Evolutionary conservation across 495 filamentous ascomycete species (phyloP), one percentile per base, ranked within the genome.

Genomic region (Annulohypoxylon nitens): DNA sequence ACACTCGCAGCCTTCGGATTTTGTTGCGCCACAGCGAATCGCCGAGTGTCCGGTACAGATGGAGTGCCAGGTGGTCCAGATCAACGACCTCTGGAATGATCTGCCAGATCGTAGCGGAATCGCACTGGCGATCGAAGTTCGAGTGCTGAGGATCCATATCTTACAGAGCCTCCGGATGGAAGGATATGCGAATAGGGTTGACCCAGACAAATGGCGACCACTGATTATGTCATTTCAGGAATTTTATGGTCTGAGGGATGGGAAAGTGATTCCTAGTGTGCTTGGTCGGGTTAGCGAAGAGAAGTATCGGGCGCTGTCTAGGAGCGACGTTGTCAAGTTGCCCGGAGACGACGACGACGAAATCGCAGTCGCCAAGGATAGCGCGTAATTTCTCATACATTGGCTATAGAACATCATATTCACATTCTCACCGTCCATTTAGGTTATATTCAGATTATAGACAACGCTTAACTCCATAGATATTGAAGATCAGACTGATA

Each of bases 191-290:
- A 84, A 84, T 60, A 59, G 81, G n/a, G 72, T 84, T 61, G 81
- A 84, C 73, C 78, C 82, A 9, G 81, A 82, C 61, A 76, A 76
- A 39, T 82, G 81, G 81, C 77, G 76, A 53, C 82, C 82, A 16
- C 65, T 83, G 59, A 80, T 84, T 69, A 83, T 83, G 82, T 76
- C 71, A 26, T 84, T 84, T 63, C 81, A 81, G 64, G 75, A 83
- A 48, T 71, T 82, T 4, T 84, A 82, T 70, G 82, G 81, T n/a
- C 48, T 83, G 48, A 61, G 60, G 37, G 67, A 16, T 33, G 64
- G 66, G 16, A 79, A 80, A 25, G 37, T 79, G 70, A 58, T 54
- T 57, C 26, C 69, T 36, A 78, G 75, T n/a, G 64, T 48, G 12
- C 61, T 84, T 53, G 79, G 78, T 25, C 69, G 54, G 67, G 75